Evolutionary conservation across 1,139 yeast genomes (phyloP).

Genomic region (Scheffersomyces segobiensis): DNA sequence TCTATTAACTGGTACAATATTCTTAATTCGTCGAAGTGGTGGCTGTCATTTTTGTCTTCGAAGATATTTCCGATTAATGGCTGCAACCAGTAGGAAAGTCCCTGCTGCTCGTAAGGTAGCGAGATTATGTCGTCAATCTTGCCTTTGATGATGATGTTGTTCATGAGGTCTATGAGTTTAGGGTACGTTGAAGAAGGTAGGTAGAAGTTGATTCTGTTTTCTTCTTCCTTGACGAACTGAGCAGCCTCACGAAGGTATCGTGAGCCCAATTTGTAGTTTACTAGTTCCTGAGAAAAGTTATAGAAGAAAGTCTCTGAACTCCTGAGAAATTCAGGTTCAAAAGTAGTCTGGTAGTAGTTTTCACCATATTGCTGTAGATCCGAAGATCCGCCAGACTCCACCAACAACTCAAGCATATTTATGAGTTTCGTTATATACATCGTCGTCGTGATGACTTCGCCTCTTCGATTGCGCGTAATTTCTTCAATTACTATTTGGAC

Average conservation of each 20-base stretch:
- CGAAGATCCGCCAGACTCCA: constrained; percentile 40
- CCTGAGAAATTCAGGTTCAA: constrained; percentile 65
- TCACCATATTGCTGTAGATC: constrained; percentile 37
- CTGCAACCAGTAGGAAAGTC: constrained; percentile 57
- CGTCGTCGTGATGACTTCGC: constrained; percentile 56
- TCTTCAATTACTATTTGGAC: constrained; percentile 55
- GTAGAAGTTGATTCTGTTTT: constrained; percentile 53
- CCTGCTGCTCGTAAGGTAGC: constrained; percentile 51
- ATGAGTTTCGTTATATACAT: constrained; percentile 61
- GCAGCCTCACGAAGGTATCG: constrained; percentile 56
- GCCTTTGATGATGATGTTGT: constrained; percentile 62
- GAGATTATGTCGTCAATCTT: constrained; percentile 50
- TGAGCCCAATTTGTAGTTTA: constrained; percentile 43
- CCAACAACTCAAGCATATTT: constrained; percentile 64
- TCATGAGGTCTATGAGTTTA: constrained; percentile 56
- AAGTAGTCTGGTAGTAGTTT: constrained; percentile 59
- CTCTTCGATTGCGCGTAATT: constrained; percentile 60
- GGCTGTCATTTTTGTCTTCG: constrained; percentile 15
- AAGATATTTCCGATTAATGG: constrained; percentile 25
- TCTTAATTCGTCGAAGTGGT: constrained; percentile 31
- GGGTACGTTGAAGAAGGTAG: constrained; percentile 56
- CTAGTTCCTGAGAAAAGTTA: constrained; percentile 44
- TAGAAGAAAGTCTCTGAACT: constrained; percentile 60
- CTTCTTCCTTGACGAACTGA: constrained; percentile 59
- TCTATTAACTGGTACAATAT: constrained; percentile 52